Conservation (phyloP, 148 eudicot species). For the Dysphania ambrosioides region DNA sequence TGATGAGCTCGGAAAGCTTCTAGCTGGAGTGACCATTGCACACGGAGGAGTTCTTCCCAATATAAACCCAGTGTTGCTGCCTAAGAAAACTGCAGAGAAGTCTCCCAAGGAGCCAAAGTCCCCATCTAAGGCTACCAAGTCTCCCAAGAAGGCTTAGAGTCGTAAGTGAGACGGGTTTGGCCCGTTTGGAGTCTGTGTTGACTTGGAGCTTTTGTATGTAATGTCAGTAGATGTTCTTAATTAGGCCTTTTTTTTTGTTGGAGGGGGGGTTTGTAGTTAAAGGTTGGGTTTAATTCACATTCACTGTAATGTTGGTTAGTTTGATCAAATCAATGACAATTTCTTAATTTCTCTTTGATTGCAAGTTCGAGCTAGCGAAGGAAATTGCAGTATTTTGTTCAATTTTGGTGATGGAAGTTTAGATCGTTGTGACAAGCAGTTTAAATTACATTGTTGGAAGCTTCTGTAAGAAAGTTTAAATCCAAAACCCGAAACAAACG, state of each 20-base stretch:
- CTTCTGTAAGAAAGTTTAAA: no score
- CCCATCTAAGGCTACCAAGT: constrained; percentile 4
- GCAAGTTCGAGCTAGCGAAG: no score
- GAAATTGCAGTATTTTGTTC: no score
- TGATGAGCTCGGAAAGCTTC: constrained; percentile 5
- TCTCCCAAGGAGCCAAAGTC: constrained; percentile 4
- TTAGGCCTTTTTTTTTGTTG: neutral
- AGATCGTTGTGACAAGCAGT: no score
- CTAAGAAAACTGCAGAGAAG: constrained; percentile 8
- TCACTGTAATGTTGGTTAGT: no score
- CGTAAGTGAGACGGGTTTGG: neutral
- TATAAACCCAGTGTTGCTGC: constrained; percentile 8
- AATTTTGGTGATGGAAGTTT: no score
- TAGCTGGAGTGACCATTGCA: neutral
- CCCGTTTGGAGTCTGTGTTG: neutral
- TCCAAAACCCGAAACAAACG: no score
- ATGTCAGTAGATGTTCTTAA: neutral
- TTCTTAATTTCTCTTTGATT: no score
- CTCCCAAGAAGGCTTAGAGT: neutral
- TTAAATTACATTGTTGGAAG: no score
- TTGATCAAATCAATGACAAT: no score
- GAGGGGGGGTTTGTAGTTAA: no score
- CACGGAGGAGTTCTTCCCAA: constrained; percentile 13
- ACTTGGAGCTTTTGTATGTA: neutral
- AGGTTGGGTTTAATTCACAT: no score